phyloP scores from a whole-genome alignment of 2,329 filamentous ascomycete species.

The Akanthomyces dipterigenus region DNA sequence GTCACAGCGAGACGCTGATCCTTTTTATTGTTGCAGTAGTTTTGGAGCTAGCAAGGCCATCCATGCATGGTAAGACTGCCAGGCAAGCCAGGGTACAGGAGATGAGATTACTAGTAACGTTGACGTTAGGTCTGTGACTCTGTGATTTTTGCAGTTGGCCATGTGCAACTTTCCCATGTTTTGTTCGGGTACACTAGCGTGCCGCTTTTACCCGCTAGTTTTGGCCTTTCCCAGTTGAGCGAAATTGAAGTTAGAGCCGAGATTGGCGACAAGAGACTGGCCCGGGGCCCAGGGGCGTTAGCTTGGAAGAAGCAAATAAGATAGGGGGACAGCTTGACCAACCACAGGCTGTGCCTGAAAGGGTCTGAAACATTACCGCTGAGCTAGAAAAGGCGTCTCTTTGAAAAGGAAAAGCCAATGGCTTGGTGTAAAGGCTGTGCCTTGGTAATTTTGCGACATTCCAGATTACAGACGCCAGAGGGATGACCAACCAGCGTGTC shows the following conservation, averaged over 20 bases:
- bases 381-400: not conserved
- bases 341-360: not conserved
- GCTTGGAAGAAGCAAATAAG: not conserved
- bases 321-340: not conserved
- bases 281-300: not conserved
- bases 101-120: constrained; percentile 4
- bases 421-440: not conserved
- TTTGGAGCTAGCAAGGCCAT: not conserved
- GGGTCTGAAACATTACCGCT: constrained; percentile 1
- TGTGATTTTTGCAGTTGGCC: too few species aligned
- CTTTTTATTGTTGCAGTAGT: not conserved
- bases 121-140: too few species aligned
- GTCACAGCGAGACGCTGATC: too few species aligned
- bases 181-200: not conserved
- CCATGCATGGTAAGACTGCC: not conserved
- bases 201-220: not conserved
- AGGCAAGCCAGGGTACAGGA: constrained; percentile 2
- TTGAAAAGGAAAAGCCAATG: not conserved
- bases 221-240: not conserved
- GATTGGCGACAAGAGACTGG: not conserved
- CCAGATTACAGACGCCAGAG: not conserved
- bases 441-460: not conserved
- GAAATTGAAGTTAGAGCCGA: not conserved
- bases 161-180: not conserved
- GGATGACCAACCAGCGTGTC: not conserved